Base-by-base conservation (phyloP, 148 eudicot species). In the Nepenthes gracilis region DNA sequence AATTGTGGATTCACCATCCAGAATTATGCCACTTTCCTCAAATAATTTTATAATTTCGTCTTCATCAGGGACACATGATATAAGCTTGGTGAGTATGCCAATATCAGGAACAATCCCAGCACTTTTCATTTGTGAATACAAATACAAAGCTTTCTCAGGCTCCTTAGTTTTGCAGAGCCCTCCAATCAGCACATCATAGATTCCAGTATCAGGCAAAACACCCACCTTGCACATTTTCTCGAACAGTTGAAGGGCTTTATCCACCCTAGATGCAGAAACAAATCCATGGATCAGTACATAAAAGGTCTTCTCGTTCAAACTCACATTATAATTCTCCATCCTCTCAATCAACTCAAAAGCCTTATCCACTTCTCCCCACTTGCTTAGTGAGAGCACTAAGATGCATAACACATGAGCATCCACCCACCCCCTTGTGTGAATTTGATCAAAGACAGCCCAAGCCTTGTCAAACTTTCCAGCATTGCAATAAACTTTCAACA, bases 231-330 rank as follows among this genome's bases (percentile, higher is more conserved):
- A 73, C 88, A 87, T 90, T 72, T 85, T 90, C 47, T 81, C 72
- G 47, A 77, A 74, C 51, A 90, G 69, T 53, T 71, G 68, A 52
- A 84, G 64, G 55, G 95, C 97, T 73, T 74, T 80, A 63, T 85
- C 95, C 33, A 81, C 79, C 64, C 81, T 79, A 11, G 62, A 63
- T 64, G 64, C 80, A 56, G 67, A 79, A 60, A 85, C 85, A 68
- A 90, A 87, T 65, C 95, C 97, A 70, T 90, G 95, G 70, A 90
- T 78, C 23, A 90, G 57, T 23, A 84, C 77, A 72, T 10, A 75
- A 58, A 70, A 72, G 32, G 88, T 84, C 69, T 84, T 86, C 77
- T 82, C 85, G 64, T 80, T 90, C 73, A 90, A 79, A 50, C 54
- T 60, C 64, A 86, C 55, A 61, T 61, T 72, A 14, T 60, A 59